Base-by-base conservation (phyloP, 2,329 filamentous ascomycete species). In the Epicoccum nigrum region DNA sequence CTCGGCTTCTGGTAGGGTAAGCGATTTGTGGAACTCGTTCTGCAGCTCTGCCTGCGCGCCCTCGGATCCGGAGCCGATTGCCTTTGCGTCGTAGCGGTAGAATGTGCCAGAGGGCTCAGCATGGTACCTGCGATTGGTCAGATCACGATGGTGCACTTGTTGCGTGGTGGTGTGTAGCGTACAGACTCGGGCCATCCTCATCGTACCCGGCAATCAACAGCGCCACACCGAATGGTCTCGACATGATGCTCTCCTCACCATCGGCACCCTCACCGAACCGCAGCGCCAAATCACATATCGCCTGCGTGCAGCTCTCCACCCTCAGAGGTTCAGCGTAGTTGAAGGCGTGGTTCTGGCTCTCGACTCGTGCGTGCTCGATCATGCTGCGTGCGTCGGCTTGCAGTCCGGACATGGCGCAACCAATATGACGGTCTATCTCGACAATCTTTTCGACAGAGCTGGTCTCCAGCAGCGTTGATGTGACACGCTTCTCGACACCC, bases 381-480 rank as follows among this genome's bases (percentile, higher is more conserved):
- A 99, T 96, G 78, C 89, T 94, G 71, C 94, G 89, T 58, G 94
- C 94, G 76, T 99, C 94, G 69, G 94, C 94, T 82, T 99, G 94
- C 60, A 99, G 85, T 38, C 94, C 94, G 30, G 89, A 94, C 92
- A 99, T 99, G 79, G 94, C 94, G 79, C 94, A 97, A 70, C 94
- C 94, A 68, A 99, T 97, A 81, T 99, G 94, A 73, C 90, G 86
- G 81, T 99, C 94, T 75, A 99, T 97, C 77, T 99, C 94, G 76
- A 99, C 93, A 69, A 99, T 97, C 86, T 99, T 99, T 79, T 99
- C 94, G 69, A 99, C 94, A 32, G 92, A 97, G 38, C 90, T 96
- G 25, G 94, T 96, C 79, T 97, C 94, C 70, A 99, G 90, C 57
- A 99, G 88, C 56, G 93, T 95, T 51, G 91, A 96, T 55, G 94